Percentiles rank a stretch among this genome's conserved stretches.
phyloP scores from a whole-genome alignment of 2,329 filamentous ascomycete genomes.

The Fusarium lateritium region DNA sequence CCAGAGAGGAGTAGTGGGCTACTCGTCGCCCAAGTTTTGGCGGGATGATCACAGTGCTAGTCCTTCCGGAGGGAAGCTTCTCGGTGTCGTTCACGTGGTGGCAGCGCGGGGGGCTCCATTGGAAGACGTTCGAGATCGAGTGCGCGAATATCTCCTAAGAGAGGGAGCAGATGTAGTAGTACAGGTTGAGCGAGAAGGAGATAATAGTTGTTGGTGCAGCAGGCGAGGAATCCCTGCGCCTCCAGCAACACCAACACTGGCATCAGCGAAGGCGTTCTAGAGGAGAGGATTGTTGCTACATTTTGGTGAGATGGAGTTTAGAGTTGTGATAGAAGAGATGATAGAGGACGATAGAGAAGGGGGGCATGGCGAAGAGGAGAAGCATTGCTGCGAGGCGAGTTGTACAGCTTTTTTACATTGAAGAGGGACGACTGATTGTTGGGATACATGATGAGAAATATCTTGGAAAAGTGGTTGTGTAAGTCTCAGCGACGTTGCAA shows the following conservation, averaged over 20 bases:
- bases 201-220: conserved; percentile 73
- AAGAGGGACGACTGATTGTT: conserved; percentile 11
- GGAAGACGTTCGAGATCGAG: conserved; percentile 87
- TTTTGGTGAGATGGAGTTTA: conserved; percentile 18
- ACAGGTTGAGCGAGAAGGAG: conserved; percentile 89
- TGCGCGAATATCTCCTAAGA: conserved; percentile 77
- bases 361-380: conserved; percentile 13
- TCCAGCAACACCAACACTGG: conserved; percentile 51
- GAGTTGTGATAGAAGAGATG: conserved; percentile 20
- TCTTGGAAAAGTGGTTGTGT: conserved; percentile 15
- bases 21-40: conserved; percentile 93
- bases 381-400: conserved; percentile 4
- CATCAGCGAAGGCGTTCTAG: conserved; percentile 54
- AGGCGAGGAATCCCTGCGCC: conserved; percentile 50
- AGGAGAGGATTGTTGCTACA: conserved; percentile 17
- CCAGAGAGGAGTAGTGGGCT: conserved; percentile 86
- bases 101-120: conserved; percentile 79
- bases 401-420: conserved; percentile 19
- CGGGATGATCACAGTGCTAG: conserved; percentile 76
- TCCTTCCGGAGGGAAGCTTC: conserved; percentile 67
- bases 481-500: conserved; percentile 9
- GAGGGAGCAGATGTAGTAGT: conserved; percentile 86
- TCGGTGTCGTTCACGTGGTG: conserved; percentile 90
- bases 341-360: conserved; percentile 26
- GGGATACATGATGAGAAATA: conserved; percentile 4